Evolutionary conservation across 176 grass and related monocot genomes (phyloP).

Genomic region (Musa beccarii): DNA sequence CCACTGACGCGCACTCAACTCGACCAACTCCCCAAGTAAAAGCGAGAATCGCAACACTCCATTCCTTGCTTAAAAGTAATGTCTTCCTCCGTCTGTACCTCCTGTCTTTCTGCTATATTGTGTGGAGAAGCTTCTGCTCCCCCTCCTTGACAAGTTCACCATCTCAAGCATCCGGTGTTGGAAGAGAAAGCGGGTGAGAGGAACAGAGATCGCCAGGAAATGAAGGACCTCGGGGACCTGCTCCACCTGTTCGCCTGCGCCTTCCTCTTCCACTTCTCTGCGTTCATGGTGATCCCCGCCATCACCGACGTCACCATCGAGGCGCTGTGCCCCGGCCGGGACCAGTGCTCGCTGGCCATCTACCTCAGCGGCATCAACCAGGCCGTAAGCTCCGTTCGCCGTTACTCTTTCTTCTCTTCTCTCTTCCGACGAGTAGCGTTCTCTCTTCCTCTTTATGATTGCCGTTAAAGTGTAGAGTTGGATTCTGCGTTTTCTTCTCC

Average conservation of each 20-base stretch:
- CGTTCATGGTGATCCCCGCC: conserved; percentile 60
- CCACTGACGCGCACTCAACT: no score
- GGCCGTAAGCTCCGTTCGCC: not conserved
- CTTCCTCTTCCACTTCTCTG: conserved; percentile 78
- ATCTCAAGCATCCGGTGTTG: no score
- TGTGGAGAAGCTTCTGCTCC: not conserved
- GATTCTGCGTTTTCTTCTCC: no score
- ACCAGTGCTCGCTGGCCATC: conserved; percentile 18
- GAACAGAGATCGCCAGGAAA: conserved; percentile 9
- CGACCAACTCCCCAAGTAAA: no score
- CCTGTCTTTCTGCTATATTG: not conserved
- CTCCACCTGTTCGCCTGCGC: conserved; percentile 45
- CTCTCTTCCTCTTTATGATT: not conserved
- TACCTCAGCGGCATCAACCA: conserved; percentile 14
- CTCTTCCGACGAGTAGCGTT: no score
- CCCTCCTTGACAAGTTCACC: no score
- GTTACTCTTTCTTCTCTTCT: no score
- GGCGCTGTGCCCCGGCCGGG: conserved; percentile 26
- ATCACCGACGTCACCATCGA: conserved; percentile 77
- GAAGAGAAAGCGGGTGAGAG: no score
- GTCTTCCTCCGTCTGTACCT: not conserved
- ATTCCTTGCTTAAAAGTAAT: conserved; percentile 39
- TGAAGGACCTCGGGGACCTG: conserved; percentile 48
- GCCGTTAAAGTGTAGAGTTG: no score
- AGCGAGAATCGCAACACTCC: not conserved